Conservation (phyloP, 164 flowering plant species). For the Chimonanthus salicifolius region DNA sequence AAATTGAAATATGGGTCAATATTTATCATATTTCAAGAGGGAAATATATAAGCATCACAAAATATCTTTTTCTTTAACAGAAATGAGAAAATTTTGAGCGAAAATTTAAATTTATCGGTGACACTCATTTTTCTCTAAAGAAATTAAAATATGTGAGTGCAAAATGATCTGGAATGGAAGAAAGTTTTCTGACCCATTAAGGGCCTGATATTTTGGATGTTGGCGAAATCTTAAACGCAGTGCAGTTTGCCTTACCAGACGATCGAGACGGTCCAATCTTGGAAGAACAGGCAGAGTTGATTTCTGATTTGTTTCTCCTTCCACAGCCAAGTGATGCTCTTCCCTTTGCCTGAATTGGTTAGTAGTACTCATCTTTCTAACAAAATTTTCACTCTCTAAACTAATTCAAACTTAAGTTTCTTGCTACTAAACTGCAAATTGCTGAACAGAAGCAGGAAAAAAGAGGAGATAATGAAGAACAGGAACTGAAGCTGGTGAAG, state of each 20-base stretch:
- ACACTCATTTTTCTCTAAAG: neutral
- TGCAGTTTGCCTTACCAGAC: conserved; percentile 28
- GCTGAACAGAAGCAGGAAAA: neutral
- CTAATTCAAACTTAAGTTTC: too few species aligned
- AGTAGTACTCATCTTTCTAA: too few species aligned
- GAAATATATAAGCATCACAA: too few species aligned
- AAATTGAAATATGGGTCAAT: too few species aligned
- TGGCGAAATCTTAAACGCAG: neutral
- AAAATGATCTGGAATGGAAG: neutral
- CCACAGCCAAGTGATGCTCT: conserved; percentile 4
- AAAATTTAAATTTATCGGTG: neutral
- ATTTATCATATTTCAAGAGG: too few species aligned
- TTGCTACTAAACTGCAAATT: too few species aligned
- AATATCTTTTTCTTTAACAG: too few species aligned
- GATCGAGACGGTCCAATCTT: conserved; percentile 57
- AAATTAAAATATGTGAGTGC: neutral
- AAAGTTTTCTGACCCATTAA: too few species aligned
- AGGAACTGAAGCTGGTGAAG: neutral
- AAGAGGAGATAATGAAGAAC: neutral
- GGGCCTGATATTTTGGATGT: neutral
- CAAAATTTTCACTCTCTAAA: too few species aligned
- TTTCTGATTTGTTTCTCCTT: conserved; percentile 18
- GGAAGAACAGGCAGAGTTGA: conserved; percentile 29
- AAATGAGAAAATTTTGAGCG: too few species aligned
- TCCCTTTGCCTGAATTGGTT: neutral